phyloP scores from a whole-genome alignment of 805 yeast genomes.

The Metschnikowia gruessii region DNA sequence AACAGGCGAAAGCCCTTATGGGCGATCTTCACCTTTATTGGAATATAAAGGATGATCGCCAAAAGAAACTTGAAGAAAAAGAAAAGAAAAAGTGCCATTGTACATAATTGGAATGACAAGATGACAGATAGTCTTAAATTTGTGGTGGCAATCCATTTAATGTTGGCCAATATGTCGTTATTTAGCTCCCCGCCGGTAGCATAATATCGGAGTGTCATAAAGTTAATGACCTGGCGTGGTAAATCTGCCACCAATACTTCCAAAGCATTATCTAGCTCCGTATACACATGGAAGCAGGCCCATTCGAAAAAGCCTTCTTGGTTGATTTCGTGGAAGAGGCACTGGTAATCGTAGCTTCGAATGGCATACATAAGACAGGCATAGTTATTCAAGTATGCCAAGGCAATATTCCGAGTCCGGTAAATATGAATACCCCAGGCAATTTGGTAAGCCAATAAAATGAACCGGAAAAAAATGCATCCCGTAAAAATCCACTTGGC shows the following conservation, averaged over 20 bases:
- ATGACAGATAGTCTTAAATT: slow-evolving; percentile 68
- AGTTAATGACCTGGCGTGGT: slow-evolving; percentile 84
- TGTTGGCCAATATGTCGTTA: slow-evolving; percentile 44
- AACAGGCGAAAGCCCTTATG: slow-evolving; percentile 41
- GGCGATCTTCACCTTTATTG: slow-evolving; percentile 47
- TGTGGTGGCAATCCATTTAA: slow-evolving; percentile 55
- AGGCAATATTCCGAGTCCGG: slow-evolving; percentile 61
- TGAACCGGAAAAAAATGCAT: slow-evolving; percentile 71
- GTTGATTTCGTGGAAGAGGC: slow-evolving; percentile 68
- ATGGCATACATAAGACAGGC: slow-evolving; percentile 59
- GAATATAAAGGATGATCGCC: slow-evolving; percentile 52
- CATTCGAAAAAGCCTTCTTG: slow-evolving; percentile 62
- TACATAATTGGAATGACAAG: slow-evolving; percentile 69
- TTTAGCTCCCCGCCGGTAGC: slow-evolving; percentile 46
- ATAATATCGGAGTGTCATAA: slow-evolving; percentile 58
- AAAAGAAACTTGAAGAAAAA: slow-evolving; percentile 55
- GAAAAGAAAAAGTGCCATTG: slow-evolving; percentile 70
- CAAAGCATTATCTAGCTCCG: slow-evolving; percentile 60
- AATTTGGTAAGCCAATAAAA: slow-evolving; percentile 54
- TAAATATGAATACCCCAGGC: slow-evolving; percentile 56
- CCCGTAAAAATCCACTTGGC: slow-evolving; percentile 73
- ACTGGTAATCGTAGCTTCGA: slow-evolving; percentile 58
- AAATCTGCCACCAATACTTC: slow-evolving; percentile 71
- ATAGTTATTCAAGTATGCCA: slow-evolving; percentile 63
- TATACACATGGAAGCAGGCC: slow-evolving; percentile 62